Evolutionary conservation across 2,329 filamentous ascomycete genomes (phyloP).

Genomic region (Aspergillus ibericus): DNA sequence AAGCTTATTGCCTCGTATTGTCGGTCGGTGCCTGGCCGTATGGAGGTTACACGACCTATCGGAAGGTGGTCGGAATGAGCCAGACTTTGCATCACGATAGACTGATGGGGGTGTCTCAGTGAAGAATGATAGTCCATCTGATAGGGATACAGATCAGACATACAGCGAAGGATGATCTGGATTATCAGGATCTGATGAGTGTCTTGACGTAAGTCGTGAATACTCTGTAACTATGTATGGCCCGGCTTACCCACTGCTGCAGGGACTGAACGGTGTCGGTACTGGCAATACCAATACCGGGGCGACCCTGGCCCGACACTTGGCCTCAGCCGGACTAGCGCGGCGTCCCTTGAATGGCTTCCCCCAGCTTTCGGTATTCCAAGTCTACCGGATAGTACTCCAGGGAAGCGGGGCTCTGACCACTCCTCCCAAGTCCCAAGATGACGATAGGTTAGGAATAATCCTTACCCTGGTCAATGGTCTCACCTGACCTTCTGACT

Average conservation of each 20-base stretch:
- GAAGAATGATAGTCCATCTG: neutral
- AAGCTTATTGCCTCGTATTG: neutral
- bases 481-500: neutral
- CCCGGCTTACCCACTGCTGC: neutral
- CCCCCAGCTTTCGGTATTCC: neutral
- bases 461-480: neutral
- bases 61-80: neutral
- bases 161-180: neutral
- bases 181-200: no score
- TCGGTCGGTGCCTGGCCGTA: neutral
- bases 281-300: neutral
- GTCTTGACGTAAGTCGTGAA: neutral
- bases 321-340: neutral
- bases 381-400: neutral
- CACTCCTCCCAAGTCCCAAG: neutral
- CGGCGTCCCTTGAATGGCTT: neutral
- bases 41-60: neutral
- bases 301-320: neutral
- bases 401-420: neutral
- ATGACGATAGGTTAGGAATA: neutral
- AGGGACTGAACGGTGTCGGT: neutral
- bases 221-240: neutral
- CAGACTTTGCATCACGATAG: neutral
- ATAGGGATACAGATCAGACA: neutral
- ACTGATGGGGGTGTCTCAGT: neutral